phyloP scores from a whole-genome alignment of 2,329 filamentous ascomycete species.

The Aureobasidium subglaciale region DNA sequence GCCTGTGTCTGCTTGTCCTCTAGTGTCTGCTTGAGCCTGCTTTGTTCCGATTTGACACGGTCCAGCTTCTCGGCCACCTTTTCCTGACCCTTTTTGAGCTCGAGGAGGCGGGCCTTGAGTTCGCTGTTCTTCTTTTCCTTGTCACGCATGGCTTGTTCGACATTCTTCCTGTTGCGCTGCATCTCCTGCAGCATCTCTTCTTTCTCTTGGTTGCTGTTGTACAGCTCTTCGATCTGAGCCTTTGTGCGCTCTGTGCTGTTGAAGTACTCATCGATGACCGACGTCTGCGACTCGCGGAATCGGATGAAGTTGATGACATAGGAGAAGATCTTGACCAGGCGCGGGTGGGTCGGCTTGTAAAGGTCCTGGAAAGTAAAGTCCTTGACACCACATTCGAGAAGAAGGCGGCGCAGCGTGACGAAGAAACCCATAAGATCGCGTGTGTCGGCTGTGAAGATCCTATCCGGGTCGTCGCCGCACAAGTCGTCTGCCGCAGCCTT shows the following conservation, averaged over 20 bases:
- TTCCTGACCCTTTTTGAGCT: conserved; percentile 75
- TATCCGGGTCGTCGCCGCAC: conserved; percentile 72
- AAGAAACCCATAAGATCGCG: conserved; percentile 96
- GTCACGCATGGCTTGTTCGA: conserved; percentile 74
- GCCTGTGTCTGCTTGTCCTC: conserved; percentile 66
- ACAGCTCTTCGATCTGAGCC: conserved; percentile 76
- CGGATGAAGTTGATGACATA: conserved; percentile 99
- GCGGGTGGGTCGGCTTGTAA: conserved; percentile 81
- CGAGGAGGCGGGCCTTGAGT: conserved; percentile 71
- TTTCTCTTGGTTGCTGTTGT: conserved; percentile 79
- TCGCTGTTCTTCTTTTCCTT: conserved; percentile 83
- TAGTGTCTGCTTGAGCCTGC: conserved; percentile 62
- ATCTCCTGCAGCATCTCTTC: conserved; percentile 74
- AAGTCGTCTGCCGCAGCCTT: conserved; percentile 82
- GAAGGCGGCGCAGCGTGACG: conserved; percentile 67
- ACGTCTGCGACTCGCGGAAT: conserved; percentile 87
- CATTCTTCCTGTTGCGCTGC: conserved; percentile 68
- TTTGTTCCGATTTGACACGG: conserved; percentile 73
- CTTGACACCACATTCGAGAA: conserved; percentile 79
- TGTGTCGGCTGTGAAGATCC: conserved; percentile 73
- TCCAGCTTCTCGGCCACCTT: conserved; percentile 76
- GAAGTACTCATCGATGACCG: conserved; percentile 85
- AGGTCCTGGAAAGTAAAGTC: conserved; percentile 93
- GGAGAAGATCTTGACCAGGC: conserved; percentile 89
- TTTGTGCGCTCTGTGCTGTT: conserved; percentile 85